Conservation (phyloP, 176 grass and related monocot genomes). For the Eleusine coracana region DNA sequence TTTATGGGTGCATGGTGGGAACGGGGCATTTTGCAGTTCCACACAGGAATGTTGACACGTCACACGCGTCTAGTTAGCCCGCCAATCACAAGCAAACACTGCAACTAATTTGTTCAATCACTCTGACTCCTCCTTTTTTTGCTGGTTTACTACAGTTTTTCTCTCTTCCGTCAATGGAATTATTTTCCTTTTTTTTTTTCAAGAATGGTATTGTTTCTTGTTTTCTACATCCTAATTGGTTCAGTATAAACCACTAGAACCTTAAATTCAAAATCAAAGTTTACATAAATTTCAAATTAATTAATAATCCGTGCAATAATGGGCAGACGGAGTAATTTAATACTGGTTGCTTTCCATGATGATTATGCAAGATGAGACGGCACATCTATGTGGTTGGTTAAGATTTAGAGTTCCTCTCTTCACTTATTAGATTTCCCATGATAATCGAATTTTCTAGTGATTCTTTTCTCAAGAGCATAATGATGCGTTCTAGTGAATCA, state of each 20-base stretch:
- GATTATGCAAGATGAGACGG: not conserved
- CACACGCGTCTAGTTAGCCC: not conserved
- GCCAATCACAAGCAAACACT: not conserved
- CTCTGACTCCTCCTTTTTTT: not conserved
- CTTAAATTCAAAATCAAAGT: not conserved
- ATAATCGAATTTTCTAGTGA: not conserved
- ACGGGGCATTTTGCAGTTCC: not conserved
- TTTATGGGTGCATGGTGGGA: slow-evolving; percentile 5
- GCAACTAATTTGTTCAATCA: not conserved
- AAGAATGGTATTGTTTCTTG: not conserved
- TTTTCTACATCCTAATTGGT: not conserved
- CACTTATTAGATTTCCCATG: not conserved
- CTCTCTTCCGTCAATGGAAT: too few relatives aligned
- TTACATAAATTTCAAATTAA: not conserved
- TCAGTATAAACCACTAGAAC: not conserved
- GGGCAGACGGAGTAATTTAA: not conserved
- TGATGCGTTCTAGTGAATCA: not conserved
- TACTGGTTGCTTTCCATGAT: not conserved
- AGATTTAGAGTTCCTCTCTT: not conserved
- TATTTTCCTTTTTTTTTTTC: not conserved
- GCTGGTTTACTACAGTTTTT: not conserved
- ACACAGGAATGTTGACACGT: not conserved
- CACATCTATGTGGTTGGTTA: slow-evolving; percentile 4
- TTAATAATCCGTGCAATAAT: not conserved
- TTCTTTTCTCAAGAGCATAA: not conserved